Conservation (phyloP, 176 grass and related monocot genomes). For the Triticum turgidum region DNA sequence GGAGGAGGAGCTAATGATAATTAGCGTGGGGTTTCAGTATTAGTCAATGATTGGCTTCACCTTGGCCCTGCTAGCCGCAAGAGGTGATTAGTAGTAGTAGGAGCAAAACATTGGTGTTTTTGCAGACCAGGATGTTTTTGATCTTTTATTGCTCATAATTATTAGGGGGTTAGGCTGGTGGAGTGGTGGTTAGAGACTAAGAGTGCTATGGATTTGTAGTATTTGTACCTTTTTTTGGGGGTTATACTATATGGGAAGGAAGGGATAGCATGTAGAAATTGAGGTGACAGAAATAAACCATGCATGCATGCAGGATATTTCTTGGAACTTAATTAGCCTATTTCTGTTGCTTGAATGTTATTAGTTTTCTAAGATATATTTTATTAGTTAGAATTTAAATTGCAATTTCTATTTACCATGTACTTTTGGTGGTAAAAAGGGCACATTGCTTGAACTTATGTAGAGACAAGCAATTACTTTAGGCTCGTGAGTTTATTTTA, state of each 20-base stretch:
- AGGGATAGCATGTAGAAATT: not conserved
- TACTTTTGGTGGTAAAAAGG: not conserved
- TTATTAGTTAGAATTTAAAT: not conserved
- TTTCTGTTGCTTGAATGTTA: not conserved
- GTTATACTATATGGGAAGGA: not conserved
- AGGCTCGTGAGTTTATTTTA: not conserved
- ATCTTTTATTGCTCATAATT: conserved; percentile 48
- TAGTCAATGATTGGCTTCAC: conserved; percentile 46
- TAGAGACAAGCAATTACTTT: not conserved
- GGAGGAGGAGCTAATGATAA: conserved; percentile 28
- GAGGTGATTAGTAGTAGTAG: conserved; percentile 1
- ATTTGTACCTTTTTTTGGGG: not conserved
- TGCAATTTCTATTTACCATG: not conserved
- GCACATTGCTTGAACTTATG: not conserved
- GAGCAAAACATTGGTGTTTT: conserved; percentile 26
- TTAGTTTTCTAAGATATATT: not conserved
- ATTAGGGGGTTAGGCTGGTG: conserved; percentile 36
- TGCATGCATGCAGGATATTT: not conserved
- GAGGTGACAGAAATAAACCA: not conserved
- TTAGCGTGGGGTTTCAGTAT: conserved; percentile 31
- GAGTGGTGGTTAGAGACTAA: conserved; percentile 16
- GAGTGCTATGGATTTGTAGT: conserved; percentile 20
- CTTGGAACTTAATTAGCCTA: not conserved
- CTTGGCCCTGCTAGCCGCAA: conserved; percentile 24
- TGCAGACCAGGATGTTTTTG: conserved; percentile 40